Percentiles rank a stretch among this genome's conserved stretches.
phyloP scores from a whole-genome alignment of 768 basidiomycete genomes.

The Dictyophora rubrovolvata region DNA sequence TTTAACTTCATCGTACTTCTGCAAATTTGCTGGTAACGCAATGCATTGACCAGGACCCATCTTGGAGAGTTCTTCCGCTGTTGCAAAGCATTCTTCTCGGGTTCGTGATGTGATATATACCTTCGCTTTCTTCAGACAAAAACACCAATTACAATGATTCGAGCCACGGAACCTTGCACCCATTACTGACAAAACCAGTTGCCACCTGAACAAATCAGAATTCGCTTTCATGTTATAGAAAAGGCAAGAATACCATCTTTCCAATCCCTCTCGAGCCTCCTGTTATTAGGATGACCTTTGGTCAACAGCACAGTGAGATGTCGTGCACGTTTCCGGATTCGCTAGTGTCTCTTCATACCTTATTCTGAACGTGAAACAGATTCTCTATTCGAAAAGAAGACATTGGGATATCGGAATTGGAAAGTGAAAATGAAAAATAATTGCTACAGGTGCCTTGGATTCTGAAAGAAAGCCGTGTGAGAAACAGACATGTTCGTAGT shows the following conservation, averaged over 20 bases:
- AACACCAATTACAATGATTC: not conserved
- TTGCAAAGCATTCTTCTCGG: constrained; percentile 37
- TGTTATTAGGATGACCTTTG: constrained; percentile 43
- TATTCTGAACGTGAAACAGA: constrained; percentile 42
- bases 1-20: constrained; percentile 43
- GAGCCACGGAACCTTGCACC: constrained; percentile 34
- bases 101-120: constrained; percentile 57
- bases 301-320: not conserved
- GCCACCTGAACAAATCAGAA: constrained; percentile 38
- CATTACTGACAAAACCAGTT: constrained; percentile 51
- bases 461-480: no score
- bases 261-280: constrained; percentile 61
- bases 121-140: constrained; percentile 17
- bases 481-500: no score
- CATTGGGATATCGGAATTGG: constrained; percentile 20
- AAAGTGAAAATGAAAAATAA: no score
- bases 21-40: constrained; percentile 43
- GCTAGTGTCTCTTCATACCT: constrained; percentile 11
- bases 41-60: constrained; percentile 47
- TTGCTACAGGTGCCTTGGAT: no score
- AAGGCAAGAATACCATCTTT: constrained; percentile 38
- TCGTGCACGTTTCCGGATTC: not conserved
- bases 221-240: not conserved
- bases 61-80: constrained; percentile 40
- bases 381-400: constrained; percentile 24